Base-by-base conservation (phyloP, 2,329 filamentous ascomycete genomes). In the Madurella fahalii region DNA sequence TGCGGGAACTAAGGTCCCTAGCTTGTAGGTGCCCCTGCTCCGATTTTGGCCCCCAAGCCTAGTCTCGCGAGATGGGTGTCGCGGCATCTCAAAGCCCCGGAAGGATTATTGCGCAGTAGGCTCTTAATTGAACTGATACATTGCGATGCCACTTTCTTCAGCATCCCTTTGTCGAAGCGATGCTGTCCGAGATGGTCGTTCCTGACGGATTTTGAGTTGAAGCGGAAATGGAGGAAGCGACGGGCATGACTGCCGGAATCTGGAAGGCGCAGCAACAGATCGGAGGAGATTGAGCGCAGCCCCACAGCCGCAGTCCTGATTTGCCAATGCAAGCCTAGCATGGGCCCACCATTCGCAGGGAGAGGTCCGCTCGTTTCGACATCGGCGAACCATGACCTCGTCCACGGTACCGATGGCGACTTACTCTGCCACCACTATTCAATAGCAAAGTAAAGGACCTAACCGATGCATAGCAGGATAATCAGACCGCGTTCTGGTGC, bases 221-320 rank as follows among this genome's bases (percentile, higher is more conserved):
- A 25, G 25, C 3, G 25, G 25, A 25, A 25, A 4, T 25, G 25
- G 49, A 40, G 37, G 17, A 47, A 52, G 34, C 43, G 25, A 45
- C 50, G 50, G 50, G 43, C 34, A 52, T 43, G 50, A 42, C 50
- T 46, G 50, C 44, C 37, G 43, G 39, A 53, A 47, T 47, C 37
- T 53, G 50, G 18, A 47, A 40, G 50, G 32, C 41, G 41, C 43
- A 50, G 50, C 25, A 25, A 47, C 20, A 43, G 51, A 53, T 53
- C 51, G 51, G 51, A 31, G 45, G 32, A 34, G 17, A 16, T 40
- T n/a, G 9, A 5, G 16, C 13, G 16, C 15, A 17, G 40, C 8
- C 17, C 17, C 17, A 20, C 40, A 40, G 12, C 32, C 12, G 31
- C 25, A 17, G 31, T 18, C 25, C 18, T 52, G 39, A 48, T 48